Percentiles rank a stretch among this genome's conserved stretches.
Conservation (phyloP, 2,329 filamentous ascomycete genomes). For the Curvularia lunata region DNA sequence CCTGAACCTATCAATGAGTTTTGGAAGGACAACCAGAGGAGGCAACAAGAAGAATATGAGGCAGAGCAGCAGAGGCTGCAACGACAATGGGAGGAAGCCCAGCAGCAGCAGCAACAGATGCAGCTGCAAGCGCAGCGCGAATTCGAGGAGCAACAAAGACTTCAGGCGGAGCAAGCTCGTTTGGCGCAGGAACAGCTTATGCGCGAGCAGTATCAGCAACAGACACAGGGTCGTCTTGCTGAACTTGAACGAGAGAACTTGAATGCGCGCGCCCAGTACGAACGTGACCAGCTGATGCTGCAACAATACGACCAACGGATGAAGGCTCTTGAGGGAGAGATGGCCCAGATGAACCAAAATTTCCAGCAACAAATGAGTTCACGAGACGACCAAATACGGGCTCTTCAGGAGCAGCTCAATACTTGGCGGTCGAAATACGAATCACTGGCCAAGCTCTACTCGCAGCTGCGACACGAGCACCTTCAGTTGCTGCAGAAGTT, state of each 20-base stretch:
- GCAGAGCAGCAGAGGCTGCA: slow-evolving; percentile 89
- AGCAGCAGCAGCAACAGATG: slow-evolving; percentile 80
- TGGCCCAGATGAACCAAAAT: slow-evolving; percentile 80
- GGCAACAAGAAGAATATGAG: slow-evolving; percentile 93
- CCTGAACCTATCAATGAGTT: slow-evolving; percentile 97
- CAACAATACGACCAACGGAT: slow-evolving; percentile 95
- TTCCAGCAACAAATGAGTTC: slow-evolving; percentile 84
- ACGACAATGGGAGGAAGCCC: slow-evolving; percentile 82
- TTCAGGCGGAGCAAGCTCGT: slow-evolving; percentile 85
- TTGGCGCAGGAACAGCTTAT: slow-evolving; percentile 89
- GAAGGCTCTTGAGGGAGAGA: slow-evolving; percentile 88
- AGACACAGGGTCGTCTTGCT: slow-evolving; percentile 93
- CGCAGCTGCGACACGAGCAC: slow-evolving; percentile 92
- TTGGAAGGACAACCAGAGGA: slow-evolving; percentile 90
- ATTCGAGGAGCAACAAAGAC: slow-evolving; percentile 94
- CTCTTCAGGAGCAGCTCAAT: slow-evolving; percentile 95
- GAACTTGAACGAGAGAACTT: slow-evolving; percentile 95
- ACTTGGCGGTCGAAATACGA: slow-evolving; percentile 98
- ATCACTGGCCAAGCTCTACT: slow-evolving; percentile 94
- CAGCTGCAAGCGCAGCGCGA: slow-evolving; percentile 86
- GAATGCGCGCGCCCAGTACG: slow-evolving; percentile 91
- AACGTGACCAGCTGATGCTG: slow-evolving; percentile 95
- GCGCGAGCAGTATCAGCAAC: slow-evolving; percentile 86
- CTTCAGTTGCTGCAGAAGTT: slow-evolving; percentile 94
- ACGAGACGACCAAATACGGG: slow-evolving; percentile 91